Evolutionary conservation across 768 basidiomycete species (phyloP).

Genomic region (Jaapia argillacea): DNA sequence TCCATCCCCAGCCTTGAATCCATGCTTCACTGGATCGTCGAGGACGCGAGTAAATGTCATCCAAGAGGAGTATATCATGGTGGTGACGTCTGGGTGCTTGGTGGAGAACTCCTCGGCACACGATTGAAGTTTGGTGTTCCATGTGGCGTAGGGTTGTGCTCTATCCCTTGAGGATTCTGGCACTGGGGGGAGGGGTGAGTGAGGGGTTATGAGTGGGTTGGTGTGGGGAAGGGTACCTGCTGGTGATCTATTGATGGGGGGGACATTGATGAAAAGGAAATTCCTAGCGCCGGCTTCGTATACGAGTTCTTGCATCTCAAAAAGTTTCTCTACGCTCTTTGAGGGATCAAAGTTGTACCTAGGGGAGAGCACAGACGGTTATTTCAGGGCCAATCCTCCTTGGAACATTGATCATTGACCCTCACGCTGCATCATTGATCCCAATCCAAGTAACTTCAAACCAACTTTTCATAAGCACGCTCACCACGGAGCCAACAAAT

Average conservation of each 20-base stretch:
- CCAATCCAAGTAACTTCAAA: constrained; percentile 52
- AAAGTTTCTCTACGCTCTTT: constrained; percentile 17
- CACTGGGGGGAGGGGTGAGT: too few relatives aligned
- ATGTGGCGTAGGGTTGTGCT: constrained; percentile 21
- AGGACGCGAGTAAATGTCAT: constrained; percentile 35
- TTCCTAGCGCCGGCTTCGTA: constrained; percentile 36
- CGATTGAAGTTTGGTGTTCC: constrained; percentile 35
- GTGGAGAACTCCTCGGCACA: constrained; percentile 24
- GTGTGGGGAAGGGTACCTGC: constrained; percentile 17
- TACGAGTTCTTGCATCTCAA: constrained; percentile 34
- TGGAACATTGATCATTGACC: not conserved
- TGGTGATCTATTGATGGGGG: constrained; percentile 42
- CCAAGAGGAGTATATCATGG: constrained; percentile 39
- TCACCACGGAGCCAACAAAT: not conserved
- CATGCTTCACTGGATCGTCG: constrained; percentile 31
- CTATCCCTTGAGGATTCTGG: too few relatives aligned
- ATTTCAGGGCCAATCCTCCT: too few relatives aligned
- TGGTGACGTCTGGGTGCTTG: constrained; percentile 33
- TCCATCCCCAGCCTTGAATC: constrained; percentile 25
- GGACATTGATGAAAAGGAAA: constrained; percentile 53
- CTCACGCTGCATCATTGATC: constrained; percentile 56
- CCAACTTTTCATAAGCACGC: not conserved
- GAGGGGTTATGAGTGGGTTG: too few relatives aligned
- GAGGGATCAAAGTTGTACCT: not conserved
- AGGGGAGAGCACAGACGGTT: too few relatives aligned